These are phyloP conservation scores for Termitomyces bulborhizus DNA, from an alignment of 768 basidiomycete genomes.

Conservation along the genomic window DNA sequence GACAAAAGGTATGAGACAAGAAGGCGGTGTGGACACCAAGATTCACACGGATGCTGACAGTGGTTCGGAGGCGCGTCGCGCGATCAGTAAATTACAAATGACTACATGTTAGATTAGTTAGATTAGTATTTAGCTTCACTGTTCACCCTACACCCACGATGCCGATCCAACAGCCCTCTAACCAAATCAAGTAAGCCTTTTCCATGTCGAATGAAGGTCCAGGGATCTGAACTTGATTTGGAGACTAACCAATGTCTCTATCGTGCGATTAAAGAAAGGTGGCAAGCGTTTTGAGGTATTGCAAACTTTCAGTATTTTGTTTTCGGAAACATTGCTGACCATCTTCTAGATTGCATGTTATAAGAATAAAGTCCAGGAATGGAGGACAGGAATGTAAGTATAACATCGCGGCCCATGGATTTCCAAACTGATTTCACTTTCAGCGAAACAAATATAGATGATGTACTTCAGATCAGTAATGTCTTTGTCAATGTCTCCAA, in stretches of 20 bases:
- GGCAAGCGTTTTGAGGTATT: slow-evolving; percentile 94
- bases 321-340: background rate
- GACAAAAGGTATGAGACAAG: slow-evolving; percentile 9
- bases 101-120: background rate
- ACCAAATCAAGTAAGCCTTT: slow-evolving; percentile 71
- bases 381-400: slow-evolving; percentile 81
- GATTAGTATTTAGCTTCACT: slow-evolving; percentile 1
- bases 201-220: background rate
- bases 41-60: slow-evolving; percentile 10
- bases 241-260: slow-evolving; percentile 94
- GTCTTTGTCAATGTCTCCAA: slow-evolving; percentile 97
- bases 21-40: slow-evolving; percentile 3
- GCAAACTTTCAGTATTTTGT: background rate
- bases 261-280: slow-evolving; percentile 93
- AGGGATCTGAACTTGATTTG: slow-evolving; percentile 5
- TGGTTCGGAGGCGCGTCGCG: background rate
- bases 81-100: background rate
- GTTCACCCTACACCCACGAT: slow-evolving; percentile 21
- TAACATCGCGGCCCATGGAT: background rate
- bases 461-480: slow-evolving; percentile 93
- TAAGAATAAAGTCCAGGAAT: slow-evolving; percentile 99
- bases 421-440: background rate
- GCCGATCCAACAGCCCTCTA: slow-evolving; percentile 80
- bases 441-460: slow-evolving; percentile 89
- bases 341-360: slow-evolving; percentile 82